These are phyloP conservation scores for Apophysomyces variabilis DNA, from an alignment of 371 early-diverging fungal genomes.

Conservation along the genomic window DNA sequence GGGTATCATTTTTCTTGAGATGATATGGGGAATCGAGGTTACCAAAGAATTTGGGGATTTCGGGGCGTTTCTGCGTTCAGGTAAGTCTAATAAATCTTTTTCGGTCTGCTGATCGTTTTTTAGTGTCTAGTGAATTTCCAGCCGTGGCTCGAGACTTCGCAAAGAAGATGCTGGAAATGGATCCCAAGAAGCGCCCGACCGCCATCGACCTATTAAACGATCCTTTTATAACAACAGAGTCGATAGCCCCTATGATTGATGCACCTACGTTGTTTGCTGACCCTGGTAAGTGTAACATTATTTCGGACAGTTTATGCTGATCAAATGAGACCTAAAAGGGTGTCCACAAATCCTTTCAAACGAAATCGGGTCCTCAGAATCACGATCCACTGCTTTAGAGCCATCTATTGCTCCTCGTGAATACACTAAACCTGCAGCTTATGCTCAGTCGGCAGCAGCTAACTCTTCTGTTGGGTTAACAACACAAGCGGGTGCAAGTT, in stretches of 20 bases:
- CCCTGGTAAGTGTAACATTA: constrained; percentile 6
- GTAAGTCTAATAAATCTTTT: constrained; percentile 5
- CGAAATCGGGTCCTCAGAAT: neutral
- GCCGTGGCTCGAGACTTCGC: constrained; percentile 53
- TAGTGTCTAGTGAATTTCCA: constrained; percentile 53
- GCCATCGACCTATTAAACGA: constrained; percentile 73
- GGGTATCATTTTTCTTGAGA: constrained; percentile 73
- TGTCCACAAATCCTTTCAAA: neutral
- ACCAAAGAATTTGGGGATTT: constrained; percentile 60
- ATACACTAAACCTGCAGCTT: neutral
- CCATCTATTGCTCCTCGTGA: neutral
- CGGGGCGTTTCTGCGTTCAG: constrained; percentile 57
- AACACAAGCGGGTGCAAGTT: constrained; percentile 23
- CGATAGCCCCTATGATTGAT: constrained; percentile 2
- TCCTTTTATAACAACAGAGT: constrained; percentile 60
- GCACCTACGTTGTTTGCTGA: constrained; percentile 10
- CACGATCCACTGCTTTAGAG: constrained; percentile 2
- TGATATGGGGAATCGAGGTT: constrained; percentile 72
- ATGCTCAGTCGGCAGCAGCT: constrained; percentile 3
- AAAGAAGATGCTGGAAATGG: constrained; percentile 59
- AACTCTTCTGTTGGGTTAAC: neutral
- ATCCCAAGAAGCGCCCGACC: constrained; percentile 68
- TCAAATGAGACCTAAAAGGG: neutral
- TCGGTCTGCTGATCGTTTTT: neutral
- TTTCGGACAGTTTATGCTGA: neutral